Base-by-base conservation (phyloP, 179 eudicot species). In the Beta macrorhiza region DNA sequence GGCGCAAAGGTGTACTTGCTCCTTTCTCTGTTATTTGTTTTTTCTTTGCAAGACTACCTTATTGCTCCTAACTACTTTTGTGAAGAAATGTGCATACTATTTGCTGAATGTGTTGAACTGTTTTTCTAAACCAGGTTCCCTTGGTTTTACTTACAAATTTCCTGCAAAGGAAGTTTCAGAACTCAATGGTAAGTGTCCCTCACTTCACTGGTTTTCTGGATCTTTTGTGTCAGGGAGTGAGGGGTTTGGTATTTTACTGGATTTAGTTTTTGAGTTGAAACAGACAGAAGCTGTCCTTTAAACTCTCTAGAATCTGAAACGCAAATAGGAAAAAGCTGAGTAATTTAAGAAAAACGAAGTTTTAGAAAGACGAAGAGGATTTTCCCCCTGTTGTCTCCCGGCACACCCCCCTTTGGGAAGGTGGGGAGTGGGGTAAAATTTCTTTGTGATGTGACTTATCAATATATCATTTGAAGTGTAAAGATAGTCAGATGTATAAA, bases 161-260 rank as follows among this genome's bases (percentile, higher is more conserved):
- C 85, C 71, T 93, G 89, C 95, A 93, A 80, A 80, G 87, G 80
- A 93, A 92, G 88, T 95, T 91, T 87, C 84, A 86, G 78, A 93
- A 88, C 73, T 92, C 98, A 5, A 93, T 95, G 98, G 97, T 95
- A 89, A 67, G 86, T 70, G 15, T 81, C 69, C 37, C 16, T n/a
- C 42, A 45, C 56, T 45, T 47, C 45, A 19, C 76, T 29, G 9
- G 44, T 62, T 63, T 22, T 45, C 42, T 72, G 19, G 29, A n/a
- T 82, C 8, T 76, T 17, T 72, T 22, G 32, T 77, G 56, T 64
- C 69, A 6, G 1, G 61, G 44, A 15, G 20, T 62, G 13, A 13
- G 17, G 42, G 5, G 11, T 9, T 15, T 4, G 5, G 59, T 15
- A 37, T 57, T 55, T 42, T 58, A 44, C 9, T 59, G 16, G 19